Evolutionary conservation across 2,329 filamentous ascomycete genomes (phyloP).

Genomic region (Curvularia verruculosa): DNA sequence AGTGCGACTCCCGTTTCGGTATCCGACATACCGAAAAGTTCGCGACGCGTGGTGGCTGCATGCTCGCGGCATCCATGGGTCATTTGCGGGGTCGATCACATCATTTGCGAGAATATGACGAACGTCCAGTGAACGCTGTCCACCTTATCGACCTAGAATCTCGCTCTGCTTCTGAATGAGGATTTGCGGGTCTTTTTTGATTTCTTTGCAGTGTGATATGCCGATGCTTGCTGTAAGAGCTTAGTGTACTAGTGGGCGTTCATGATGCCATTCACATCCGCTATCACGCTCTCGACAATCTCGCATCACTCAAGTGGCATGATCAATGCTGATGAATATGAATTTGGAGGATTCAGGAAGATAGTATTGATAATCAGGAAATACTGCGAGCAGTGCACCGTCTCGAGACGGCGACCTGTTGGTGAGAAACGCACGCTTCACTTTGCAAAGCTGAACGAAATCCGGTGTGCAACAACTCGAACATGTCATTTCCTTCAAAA

Average conservation of each 20-base stretch:
- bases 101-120: constrained; percentile 43
- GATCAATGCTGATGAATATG: constrained; percentile 15
- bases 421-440: neutral
- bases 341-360: neutral
- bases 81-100: constrained; percentile 48
- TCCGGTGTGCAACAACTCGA: neutral
- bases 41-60: constrained; percentile 13
- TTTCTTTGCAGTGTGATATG: neutral
- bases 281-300: constrained; percentile 18
- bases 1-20: neutral
- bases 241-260: neutral
- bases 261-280: constrained; percentile 34
- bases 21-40: neutral
- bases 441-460: neutral
- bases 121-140: constrained; percentile 30
- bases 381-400: neutral
- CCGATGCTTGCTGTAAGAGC: neutral
- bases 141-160: constrained; percentile 29
- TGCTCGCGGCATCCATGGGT: constrained; percentile 11
- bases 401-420: neutral
- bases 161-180: neutral
- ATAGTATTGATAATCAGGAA: neutral
- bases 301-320: neutral
- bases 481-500: constrained; percentile 25
- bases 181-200: neutral